phyloP scores from a whole-genome alignment of 768 basidiomycete genomes.

The Leccinum broughii region DNA sequence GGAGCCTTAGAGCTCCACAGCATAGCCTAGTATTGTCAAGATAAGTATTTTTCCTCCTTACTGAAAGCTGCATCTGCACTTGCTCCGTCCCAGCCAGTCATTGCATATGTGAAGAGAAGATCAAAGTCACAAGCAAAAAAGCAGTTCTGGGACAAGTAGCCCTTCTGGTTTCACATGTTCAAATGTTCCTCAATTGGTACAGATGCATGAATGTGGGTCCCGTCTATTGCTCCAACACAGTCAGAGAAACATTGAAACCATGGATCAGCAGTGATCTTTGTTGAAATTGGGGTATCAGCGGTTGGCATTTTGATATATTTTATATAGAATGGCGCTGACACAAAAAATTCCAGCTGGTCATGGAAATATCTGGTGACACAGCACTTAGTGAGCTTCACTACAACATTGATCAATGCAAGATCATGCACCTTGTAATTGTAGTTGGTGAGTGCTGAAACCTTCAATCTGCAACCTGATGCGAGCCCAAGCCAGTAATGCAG shows the following conservation, averaged over 20 bases:
- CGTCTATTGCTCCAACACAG: constrained; percentile 8
- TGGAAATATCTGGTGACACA: constrained; percentile 13
- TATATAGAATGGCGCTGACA: constrained; percentile 1
- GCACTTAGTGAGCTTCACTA: not conserved
- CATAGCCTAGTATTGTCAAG: not conserved
- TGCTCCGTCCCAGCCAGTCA: constrained; percentile 21
- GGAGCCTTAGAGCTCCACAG: too few species aligned
- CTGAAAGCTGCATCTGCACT: constrained; percentile 4
- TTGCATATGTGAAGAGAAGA: constrained; percentile 10
- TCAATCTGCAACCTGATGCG: constrained; percentile 3
- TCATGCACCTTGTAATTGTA: not conserved
- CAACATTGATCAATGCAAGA: not conserved
- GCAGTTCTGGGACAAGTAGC: constrained; percentile 21
- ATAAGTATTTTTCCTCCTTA: not conserved
- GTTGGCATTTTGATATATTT: constrained; percentile 1
- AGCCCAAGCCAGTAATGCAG: constrained; percentile 10
- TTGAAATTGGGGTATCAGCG: not conserved
- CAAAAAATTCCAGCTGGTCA: constrained; percentile 7
- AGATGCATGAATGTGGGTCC: not conserved
- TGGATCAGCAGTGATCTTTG: not conserved
- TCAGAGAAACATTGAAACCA: constrained; percentile 2
- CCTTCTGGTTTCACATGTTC: constrained; percentile 15
- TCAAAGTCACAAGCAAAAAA: constrained; percentile 21
- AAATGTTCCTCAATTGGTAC: constrained; percentile 1
- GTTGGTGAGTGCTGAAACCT: constrained; percentile 1